Conservation (phyloP, 2,329 filamentous ascomycete genomes). For the Cercospora sesami region DNA sequence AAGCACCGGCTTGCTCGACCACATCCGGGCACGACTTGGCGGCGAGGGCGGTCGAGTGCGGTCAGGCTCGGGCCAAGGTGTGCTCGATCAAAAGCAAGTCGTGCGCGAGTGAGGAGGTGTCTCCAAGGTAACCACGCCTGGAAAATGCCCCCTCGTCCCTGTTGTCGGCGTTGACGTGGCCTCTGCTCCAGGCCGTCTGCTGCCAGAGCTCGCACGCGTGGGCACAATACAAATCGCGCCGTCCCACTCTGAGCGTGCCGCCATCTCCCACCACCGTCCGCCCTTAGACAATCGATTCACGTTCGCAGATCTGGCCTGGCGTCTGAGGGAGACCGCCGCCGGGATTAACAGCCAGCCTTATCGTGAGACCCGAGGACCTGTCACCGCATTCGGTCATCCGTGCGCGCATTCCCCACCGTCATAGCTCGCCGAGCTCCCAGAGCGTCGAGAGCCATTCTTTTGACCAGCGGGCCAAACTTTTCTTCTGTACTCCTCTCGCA, state of each 20-base stretch:
- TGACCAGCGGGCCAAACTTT: neutral
- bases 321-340: neutral
- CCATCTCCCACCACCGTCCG: neutral
- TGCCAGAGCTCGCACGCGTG: neutral
- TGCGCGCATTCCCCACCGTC: conserved; percentile 4
- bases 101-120: neutral
- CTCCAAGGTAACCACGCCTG: neutral
- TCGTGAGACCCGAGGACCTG: conserved; percentile 10
- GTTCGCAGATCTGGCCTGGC: neutral
- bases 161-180: neutral
- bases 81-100: neutral
- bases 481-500: conserved; percentile 1
- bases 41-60: neutral
- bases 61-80: neutral
- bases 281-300: conserved; percentile 1
- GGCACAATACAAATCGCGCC: neutral
- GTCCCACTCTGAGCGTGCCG: neutral
- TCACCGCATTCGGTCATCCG: conserved; percentile 7
- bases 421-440: conserved; percentile 11
- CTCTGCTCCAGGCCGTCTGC: neutral
- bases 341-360: conserved; percentile 12
- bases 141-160: neutral
- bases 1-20: neutral
- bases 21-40: neutral
- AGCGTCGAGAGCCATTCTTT: neutral